Base-by-base conservation (phyloP, 106 monocot species). In the Dendrobium catenatum region DNA sequence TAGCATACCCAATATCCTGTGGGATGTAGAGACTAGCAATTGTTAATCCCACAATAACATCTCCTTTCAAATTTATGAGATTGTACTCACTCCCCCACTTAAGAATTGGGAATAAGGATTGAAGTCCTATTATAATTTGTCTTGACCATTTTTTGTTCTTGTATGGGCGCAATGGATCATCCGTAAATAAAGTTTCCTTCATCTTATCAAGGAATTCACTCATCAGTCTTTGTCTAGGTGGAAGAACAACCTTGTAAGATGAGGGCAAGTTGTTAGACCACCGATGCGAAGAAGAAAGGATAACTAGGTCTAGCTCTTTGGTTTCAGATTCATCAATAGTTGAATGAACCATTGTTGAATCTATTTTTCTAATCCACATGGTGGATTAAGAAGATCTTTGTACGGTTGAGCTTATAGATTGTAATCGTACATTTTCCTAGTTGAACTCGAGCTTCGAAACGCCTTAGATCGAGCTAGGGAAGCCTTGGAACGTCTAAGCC, bases 21-120 rank as follows among this genome's bases (percentile, higher is more conserved):
- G 99, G 99, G 78, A 99, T 95, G 68, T 91, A 91, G 0, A 99
- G 88, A 79, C 95, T 99, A 58, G 99, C 99, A 81, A 99, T 95
- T 41, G 99, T 99, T 49, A 99, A 85, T 11, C 99, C 99, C 22
- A 93, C 85, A 81, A 99, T 89, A 19, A 93, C 20, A 81, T 99
- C 99, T 26, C 99, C 90, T 81, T 85, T 93, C 59, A 99, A 86
- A 73, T 89, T 89, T 6, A 42, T 66, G 2, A 95, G 55, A 42
- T 81, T 88, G 86, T 99, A 99, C 5, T 86, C 46, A 58, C 88
- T 87, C 6, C 87, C 93, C 96, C 96, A 96, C 8, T 82, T 80
- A 26, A 96, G 83, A 51, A 94, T 85, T 33, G 96, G 96, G 76
- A 96, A 94, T 43, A 96, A 18, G 82, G 85, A 78, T 15, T 85